Base-by-base conservation (phyloP, 345 rosid genomes). In the Chamaenerion angustifolium region DNA sequence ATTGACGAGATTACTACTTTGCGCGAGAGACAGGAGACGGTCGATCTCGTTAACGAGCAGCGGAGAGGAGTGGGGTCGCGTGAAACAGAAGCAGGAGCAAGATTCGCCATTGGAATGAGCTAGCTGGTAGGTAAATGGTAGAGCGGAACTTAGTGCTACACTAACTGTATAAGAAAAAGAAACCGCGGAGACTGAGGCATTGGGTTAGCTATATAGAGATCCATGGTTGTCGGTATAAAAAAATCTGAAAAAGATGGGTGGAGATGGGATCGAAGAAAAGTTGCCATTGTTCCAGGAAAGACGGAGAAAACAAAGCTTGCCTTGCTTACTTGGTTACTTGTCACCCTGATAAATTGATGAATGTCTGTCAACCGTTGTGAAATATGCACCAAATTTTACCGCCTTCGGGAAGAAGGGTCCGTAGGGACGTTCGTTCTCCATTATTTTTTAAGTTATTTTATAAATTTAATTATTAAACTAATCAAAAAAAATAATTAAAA, bases 231-330 rank as follows among this genome's bases (percentile, higher is more conserved):
- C 18, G 25, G 43, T 16, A 43, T 4, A n/a, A 40, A 16, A 23
- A 31, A 9, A 46, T 52, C 11, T 40, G 16, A 16, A 45, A 12
- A 42, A 35, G 57, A 14, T 37, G 16, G 52, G 46, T 48, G 64
- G 46, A 8, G 56, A 45, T 14, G 40, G 14, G 62, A 70, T 61
- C 70, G 43, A 67, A 44, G 54, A 49, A 50, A 64, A 9, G 19
- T 18, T 25, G 41, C 51, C 45, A 49, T 13, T 16, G 15, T 71
- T 74, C 80, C 80, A 69, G 75, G 67, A 78, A 75, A 65, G 77
- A 68, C 80, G 84, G 84, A 78, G 80, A 72, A 68, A 67, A 54
- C 84, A 56, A 72, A 49, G 78, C 51, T 10, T 15, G 11, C 45
- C 17, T 12, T 52, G 37, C 56, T 12, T 4, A 19, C 16, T 12